Conservation (phyloP, 768 basidiomycete genomes). For the Lentinula sp. region DNA sequence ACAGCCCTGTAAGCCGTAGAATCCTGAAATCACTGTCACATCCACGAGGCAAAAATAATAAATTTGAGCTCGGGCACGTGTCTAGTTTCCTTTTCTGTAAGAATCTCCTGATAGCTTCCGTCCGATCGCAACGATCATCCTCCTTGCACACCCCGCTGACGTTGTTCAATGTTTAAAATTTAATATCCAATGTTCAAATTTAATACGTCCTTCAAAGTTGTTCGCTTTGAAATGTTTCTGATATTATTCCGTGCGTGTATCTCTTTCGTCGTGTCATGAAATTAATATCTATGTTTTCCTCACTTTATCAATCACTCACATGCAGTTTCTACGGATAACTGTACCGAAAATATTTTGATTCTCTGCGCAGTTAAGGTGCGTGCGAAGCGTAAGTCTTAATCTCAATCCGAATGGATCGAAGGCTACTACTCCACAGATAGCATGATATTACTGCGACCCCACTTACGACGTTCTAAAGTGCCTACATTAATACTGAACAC, state of each 20-base stretch:
- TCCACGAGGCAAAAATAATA: neutral
- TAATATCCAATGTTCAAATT: too few species aligned
- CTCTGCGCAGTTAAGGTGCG: neutral
- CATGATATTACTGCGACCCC: neutral
- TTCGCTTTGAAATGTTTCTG: too few species aligned
- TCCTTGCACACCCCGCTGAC: too few species aligned
- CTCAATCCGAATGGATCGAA: neutral
- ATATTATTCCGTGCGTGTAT: too few species aligned
- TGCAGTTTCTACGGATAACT: neutral
- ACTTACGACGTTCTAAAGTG: too few species aligned
- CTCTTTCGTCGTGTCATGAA: too few species aligned
- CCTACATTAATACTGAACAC: too few species aligned
- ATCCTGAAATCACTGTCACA: neutral
- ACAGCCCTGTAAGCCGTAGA: neutral
- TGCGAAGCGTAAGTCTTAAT: neutral
- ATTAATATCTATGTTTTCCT: neutral
- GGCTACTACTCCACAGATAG: neutral
- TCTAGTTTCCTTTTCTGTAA: neutral
- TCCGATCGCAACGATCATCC: neutral
- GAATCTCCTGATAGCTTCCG: neutral
- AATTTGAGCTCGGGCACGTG: neutral
- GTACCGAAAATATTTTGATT: neutral
- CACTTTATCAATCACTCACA: neutral
- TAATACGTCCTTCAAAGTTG: too few species aligned
- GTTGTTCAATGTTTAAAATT: too few species aligned